Conservation (phyloP, 1,139 yeast genomes). For the Zygoascus sp. region DNA sequence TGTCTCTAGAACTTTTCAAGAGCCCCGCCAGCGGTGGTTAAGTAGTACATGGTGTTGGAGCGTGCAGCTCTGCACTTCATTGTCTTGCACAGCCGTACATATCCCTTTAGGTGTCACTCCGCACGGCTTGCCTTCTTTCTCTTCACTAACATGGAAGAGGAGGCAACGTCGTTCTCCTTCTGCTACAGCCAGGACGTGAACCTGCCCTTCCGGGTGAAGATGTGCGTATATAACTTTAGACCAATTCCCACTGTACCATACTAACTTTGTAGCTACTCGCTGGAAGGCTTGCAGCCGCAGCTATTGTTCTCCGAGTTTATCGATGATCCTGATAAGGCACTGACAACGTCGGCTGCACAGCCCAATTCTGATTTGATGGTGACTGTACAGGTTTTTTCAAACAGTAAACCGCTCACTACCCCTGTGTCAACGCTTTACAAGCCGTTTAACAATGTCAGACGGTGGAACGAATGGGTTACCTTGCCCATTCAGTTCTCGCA, state of each 20-base stretch:
- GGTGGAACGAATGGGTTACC: constrained; percentile 60
- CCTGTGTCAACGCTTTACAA: constrained; percentile 66
- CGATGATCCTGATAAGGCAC: constrained; percentile 43
- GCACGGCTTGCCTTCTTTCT: not conserved
- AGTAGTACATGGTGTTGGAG: too few species aligned
- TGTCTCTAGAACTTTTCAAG: too few species aligned
- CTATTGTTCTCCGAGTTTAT: constrained; percentile 53
- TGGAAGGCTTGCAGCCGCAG: constrained; percentile 48
- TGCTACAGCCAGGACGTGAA: constrained; percentile 71
- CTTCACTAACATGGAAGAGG: constrained; percentile 6
- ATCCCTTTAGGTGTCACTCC: not conserved
- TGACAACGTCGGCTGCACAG: constrained; percentile 20
- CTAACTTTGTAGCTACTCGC: constrained; percentile 29
- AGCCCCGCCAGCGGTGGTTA: too few species aligned
- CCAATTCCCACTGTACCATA: constrained; percentile 9
- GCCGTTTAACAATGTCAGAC: constrained; percentile 45
- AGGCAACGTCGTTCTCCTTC: constrained; percentile 47
- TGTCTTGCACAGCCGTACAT: too few species aligned
- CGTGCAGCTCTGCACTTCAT: too few species aligned
- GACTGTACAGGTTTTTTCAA: constrained; percentile 56
- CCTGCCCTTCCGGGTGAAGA: constrained; percentile 49
- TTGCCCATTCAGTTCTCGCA: constrained; percentile 70
- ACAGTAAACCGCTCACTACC: constrained; percentile 57
- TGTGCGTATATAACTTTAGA: constrained; percentile 26
- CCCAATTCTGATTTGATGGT: constrained; percentile 50